Evolutionary conservation across 225 moss, liverwort and hornwort genomes (phyloP).

Genomic region (Bryoerythrophyllum caledonicum): DNA sequence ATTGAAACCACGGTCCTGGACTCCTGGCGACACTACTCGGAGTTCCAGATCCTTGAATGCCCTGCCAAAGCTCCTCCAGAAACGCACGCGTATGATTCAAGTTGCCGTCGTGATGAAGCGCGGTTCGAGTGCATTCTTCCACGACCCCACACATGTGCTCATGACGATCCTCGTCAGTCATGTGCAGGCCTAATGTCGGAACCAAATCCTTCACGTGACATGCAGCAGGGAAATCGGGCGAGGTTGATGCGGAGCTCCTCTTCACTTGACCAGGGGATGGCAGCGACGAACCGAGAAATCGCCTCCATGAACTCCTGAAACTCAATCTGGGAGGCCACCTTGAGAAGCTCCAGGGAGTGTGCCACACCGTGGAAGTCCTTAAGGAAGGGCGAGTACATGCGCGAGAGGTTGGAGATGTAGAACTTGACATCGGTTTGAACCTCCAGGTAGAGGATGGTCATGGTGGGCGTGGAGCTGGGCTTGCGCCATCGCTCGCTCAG

Average conservation of each 20-base stretch:
- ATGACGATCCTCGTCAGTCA: conserved; percentile 26
- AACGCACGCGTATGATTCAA: conserved; percentile 28
- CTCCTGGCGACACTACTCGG: conserved; percentile 19
- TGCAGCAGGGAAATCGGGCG: conserved; percentile 17
- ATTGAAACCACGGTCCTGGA: conserved; percentile 28
- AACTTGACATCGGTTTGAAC: conserved; percentile 20
- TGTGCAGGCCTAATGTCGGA: conserved; percentile 28
- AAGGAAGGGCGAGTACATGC: conserved; percentile 35
- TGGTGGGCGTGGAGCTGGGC: not conserved
- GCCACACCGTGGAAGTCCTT: conserved; percentile 26
- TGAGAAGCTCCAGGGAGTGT: conserved; percentile 31
- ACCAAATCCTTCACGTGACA: conserved; percentile 23
- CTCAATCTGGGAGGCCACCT: conserved; percentile 41
- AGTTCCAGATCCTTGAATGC: conserved; percentile 5
- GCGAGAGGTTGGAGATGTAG: conserved; percentile 27
- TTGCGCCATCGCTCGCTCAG: conserved; percentile 27
- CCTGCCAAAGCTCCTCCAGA: conserved; percentile 23
- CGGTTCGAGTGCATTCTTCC: conserved; percentile 16
- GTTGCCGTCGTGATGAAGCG: conserved; percentile 22
- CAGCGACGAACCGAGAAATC: conserved; percentile 23
- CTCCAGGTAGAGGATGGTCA: conserved; percentile 21
- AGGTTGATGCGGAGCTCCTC: conserved; percentile 28
- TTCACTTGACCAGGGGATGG: conserved; percentile 25
- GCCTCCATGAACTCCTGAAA: conserved; percentile 34
- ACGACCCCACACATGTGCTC: conserved; percentile 25